Percentiles rank a stretch among this genome's conserved stretches.
phyloP scores from a whole-genome alignment of 1,284 basidiomycete genomes.

The Stereum hirsutum region DNA sequence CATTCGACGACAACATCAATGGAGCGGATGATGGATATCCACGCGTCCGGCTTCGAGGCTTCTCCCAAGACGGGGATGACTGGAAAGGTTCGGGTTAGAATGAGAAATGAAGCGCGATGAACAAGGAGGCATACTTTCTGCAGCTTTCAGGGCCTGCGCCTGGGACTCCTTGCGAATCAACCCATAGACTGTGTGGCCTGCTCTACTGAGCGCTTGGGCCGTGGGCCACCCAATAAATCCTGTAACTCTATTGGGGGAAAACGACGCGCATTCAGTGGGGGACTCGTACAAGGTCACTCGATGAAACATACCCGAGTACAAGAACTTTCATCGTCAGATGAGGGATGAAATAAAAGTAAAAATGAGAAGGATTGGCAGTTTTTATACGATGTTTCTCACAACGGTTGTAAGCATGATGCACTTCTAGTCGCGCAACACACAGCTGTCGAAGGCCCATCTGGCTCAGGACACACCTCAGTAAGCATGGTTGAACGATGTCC shows the following conservation, averaged over 20 bases:
- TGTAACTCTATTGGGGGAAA: not conserved
- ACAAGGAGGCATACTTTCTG: slow-evolving; percentile 13
- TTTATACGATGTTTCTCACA: too few relatives aligned
- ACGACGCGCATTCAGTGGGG: not conserved
- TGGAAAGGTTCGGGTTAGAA: not conserved
- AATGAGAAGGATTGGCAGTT: too few relatives aligned
- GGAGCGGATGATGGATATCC: slow-evolving; percentile 29
- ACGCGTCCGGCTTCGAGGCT: slow-evolving; percentile 21
- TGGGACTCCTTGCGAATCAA: slow-evolving; percentile 32
- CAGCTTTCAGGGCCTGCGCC: slow-evolving; percentile 28
- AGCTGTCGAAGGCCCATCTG: too few relatives aligned
- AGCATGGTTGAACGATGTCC: too few relatives aligned
- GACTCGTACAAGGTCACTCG: not conserved
- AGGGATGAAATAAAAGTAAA: too few relatives aligned
- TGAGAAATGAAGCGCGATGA: not conserved
- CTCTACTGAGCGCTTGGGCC: slow-evolving; percentile 38
- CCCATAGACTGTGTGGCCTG: slow-evolving; percentile 44
- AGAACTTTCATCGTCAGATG: slow-evolving; percentile 1
- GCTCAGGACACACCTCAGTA: too few relatives aligned
- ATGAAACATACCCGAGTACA: not conserved
- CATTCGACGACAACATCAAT: slow-evolving; percentile 37
- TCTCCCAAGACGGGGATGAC: slow-evolving; percentile 1
- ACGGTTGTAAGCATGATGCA: too few relatives aligned
- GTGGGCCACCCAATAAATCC: slow-evolving; percentile 41
- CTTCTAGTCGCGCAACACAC: too few relatives aligned